These are phyloP conservation scores for Coleophoma cylindrospora DNA, from an alignment of 2,329 filamentous ascomycete species.

Conservation along the genomic window DNA sequence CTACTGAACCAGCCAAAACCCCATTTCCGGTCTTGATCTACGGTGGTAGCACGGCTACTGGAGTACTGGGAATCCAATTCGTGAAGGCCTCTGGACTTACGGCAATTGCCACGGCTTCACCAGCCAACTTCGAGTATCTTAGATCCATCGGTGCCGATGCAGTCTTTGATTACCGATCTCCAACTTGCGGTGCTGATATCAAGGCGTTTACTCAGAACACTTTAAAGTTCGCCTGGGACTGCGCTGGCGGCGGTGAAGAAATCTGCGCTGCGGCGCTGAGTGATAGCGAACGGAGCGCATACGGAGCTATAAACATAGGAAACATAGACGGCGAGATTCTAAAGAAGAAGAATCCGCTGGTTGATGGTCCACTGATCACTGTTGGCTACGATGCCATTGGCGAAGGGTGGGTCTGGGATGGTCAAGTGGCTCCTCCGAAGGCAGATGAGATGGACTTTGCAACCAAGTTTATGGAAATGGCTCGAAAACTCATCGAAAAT, in stretches of 20 bases:
- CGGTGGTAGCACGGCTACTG: constrained; percentile 40
- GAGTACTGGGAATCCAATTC: constrained; percentile 37
- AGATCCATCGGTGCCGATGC: constrained; percentile 37
- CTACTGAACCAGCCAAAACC: neutral
- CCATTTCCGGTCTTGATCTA: constrained; percentile 36
- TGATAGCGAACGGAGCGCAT: neutral
- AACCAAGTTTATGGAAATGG: neutral
- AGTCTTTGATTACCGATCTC: constrained; percentile 40
- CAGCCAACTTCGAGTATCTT: constrained; percentile 37
- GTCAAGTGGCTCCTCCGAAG: neutral
- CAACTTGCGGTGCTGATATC: constrained; percentile 36
- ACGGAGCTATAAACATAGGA: neutral
- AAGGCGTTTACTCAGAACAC: constrained; percentile 34
- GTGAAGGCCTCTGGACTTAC: constrained; percentile 28
- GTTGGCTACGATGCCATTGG: neutral
- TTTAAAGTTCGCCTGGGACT: constrained; percentile 39
- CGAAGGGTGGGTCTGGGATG: neutral
- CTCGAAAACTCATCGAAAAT: neutral
- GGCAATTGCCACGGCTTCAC: constrained; percentile 36
- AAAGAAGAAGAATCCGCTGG: neutral
- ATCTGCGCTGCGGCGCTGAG: neutral
- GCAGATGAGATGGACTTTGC: neutral
- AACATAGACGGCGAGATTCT: neutral
- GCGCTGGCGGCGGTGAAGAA: constrained; percentile 24
- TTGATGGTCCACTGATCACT: neutral